These are phyloP conservation scores for Xylaria polymorpha DNA, from an alignment of 2,329 filamentous ascomycete genomes.

Conservation along the genomic window DNA sequence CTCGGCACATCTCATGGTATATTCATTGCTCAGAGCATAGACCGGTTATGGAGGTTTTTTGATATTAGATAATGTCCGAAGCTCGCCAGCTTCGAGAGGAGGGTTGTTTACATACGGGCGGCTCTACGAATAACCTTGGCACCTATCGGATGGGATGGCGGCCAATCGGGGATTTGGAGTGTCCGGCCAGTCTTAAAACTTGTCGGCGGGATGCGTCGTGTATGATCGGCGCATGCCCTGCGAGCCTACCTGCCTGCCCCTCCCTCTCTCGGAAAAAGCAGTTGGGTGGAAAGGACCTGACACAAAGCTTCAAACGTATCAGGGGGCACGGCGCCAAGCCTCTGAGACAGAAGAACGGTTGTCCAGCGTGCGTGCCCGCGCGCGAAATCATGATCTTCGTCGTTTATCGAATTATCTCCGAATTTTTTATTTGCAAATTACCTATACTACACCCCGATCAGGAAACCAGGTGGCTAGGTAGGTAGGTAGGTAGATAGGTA, in stretches of 20 bases:
- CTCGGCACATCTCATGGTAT: background rate
- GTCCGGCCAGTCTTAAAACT: background rate
- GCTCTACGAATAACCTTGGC: too few relatives aligned
- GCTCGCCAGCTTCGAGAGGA: too few relatives aligned
- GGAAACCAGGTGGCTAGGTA: background rate
- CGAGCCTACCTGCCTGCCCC: too few relatives aligned
- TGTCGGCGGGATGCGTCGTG: background rate
- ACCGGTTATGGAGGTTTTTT: background rate
- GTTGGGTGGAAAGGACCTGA: conserved; percentile 17
- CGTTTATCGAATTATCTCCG: background rate
- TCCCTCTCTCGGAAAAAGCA: background rate
- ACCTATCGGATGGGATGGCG: background rate
- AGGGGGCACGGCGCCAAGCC: conserved; percentile 29
- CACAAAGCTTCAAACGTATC: conserved; percentile 24
- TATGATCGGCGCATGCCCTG: conserved; percentile 25
- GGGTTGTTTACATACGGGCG: too few relatives aligned
- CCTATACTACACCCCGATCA: too few relatives aligned
- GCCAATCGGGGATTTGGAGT: conserved; percentile 25
- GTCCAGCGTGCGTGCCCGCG: conserved; percentile 5
- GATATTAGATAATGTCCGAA: background rate
- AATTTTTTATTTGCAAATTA: background rate
- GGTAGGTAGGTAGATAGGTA: too few relatives aligned
- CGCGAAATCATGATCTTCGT: background rate
- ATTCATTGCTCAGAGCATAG: background rate
- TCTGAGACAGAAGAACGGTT: conserved; percentile 13